Percentiles rank a stretch among this genome's conserved stretches.
These are phyloP conservation scores for Apiotrichum domesticum DNA, from an alignment of 1,284 basidiomycete species.

Conservation along the genomic window DNA sequence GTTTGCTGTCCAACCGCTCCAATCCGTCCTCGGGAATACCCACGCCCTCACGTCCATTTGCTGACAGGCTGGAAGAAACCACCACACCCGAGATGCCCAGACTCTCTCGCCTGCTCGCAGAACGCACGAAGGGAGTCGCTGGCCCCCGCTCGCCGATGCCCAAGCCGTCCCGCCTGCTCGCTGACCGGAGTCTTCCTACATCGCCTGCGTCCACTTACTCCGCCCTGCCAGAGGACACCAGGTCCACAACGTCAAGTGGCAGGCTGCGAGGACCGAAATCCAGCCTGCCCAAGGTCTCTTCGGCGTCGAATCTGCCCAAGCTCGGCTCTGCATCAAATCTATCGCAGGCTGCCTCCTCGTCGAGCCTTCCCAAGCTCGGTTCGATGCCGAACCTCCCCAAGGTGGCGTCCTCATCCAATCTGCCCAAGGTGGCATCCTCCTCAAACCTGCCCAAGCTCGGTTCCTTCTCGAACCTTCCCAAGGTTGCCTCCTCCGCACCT, in stretches of 20 bases:
- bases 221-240: background rate
- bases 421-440: too few species aligned
- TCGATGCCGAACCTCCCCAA: too few species aligned
- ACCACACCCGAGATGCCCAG: too few species aligned
- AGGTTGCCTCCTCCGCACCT: background rate
- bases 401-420: too few species aligned
- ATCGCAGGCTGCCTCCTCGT: too few species aligned
- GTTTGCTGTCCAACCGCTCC: background rate
- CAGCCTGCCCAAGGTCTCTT: background rate
- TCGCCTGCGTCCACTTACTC: background rate
- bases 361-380: too few species aligned
- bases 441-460: too few species aligned
- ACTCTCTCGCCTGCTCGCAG: background rate
- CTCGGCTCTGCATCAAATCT: too few species aligned
- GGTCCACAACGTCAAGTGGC: background rate
- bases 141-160: background rate
- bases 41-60: too few species aligned
- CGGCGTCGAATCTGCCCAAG: too few species aligned
- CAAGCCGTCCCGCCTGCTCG: background rate
- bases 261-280: background rate
- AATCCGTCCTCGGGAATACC: background rate
- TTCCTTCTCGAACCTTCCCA: too few species aligned
- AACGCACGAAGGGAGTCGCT: background rate
- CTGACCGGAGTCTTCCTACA: background rate
- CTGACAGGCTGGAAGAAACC: background rate